Evolutionary conservation across 2,329 filamentous ascomycete genomes (phyloP), one percentile per base, ranked within the genome.

Genomic region (Byssochlamys sp.): DNA sequence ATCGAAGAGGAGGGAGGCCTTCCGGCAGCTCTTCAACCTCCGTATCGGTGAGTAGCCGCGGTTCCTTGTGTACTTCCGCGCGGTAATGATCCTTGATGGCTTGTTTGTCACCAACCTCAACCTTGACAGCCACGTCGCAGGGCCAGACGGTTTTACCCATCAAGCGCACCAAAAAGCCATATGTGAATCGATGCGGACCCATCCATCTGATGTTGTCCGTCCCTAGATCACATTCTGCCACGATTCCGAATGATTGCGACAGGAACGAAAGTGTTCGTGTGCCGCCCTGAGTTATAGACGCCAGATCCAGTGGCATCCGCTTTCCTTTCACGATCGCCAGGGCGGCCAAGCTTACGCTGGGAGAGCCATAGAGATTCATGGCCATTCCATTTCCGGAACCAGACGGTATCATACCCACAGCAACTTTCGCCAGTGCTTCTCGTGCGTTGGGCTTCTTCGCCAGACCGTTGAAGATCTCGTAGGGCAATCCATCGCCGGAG

Each of bases 141-240:
- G 94, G 94, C 70, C 96, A 97, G 25, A 88, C 80, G 31, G 84
- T 89, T 69, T 89, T 87, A 56, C 83, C 81, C 52, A 95, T 77
- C 19, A 96, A 78, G 27, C 91, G 84, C 61, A 86, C 80, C n/a
- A 95, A 69, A 60, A 96, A 84, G 5, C 94, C 94, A 66, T 87
- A 87, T 0, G 89, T 91, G 67, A 99, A 99, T 56, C 94, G 84
- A 29, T 85, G 80, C 53, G 82, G 81, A 19, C 94, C 94, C 87
- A 99, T 91, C 91, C 92, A 97, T 50, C 94, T 86, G 61, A 97
- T 75, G 67, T 95, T 78, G 67, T 99, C 94, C 0, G 94, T 99
- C 2, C 84, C 91, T 11, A 99, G 79, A 72, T 99, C 94, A 53
- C 83, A 83, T 68, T 97, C 94, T 1, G 94, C 94, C 39, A 97